Evolutionary conservation across 805 yeast genomes (phyloP), one percentile per base, ranked within the genome.

Genomic region (Suhomyces kilbournensis): DNA sequence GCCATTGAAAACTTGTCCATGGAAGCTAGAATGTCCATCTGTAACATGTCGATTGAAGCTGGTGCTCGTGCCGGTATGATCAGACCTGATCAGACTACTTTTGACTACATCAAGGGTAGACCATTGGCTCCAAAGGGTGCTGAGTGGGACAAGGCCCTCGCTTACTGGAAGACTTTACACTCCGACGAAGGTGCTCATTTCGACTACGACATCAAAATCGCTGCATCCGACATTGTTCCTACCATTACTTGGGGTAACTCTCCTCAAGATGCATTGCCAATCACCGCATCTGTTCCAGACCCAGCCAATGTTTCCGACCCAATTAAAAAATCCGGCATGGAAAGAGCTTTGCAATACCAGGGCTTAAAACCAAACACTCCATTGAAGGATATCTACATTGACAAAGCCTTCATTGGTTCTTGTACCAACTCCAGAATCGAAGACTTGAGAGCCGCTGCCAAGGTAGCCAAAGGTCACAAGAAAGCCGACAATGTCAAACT

Each of bases 1-100:
- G 97, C 98, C 52, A 92, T 94, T 63, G 90, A 88, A 71, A 83
- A 80, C 57, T 80, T 94, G 56, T 83, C 96, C 30, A 90, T 94
- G 91, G 99, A 94, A 75, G 97, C 98, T 9, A 84, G 99, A 75
- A 94, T 94, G 99, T 91, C 98, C 50, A 94, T 94, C 78, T 94
- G 99, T 81, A 94, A 94, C 71, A 94, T 94, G 99, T 86, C 98
- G 45, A 93, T 94, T 65, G 99, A 94, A 77, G 99, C 88, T 54
- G 99, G 99, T 76, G 99, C 99, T 15, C 86, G 99, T 77, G 98
- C 99, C 25, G 99, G 99, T 74, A 90, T 94, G 97, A 93, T 94
- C 69, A 88, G 86, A 59, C 99, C 99, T 8, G 99, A 94, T 68
- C 88, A 91, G 58, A 84, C 70, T 50, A 93, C 98, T 26, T 89